Evolutionary conservation across 495 filamentous ascomycete species (phyloP), one percentile per base, ranked within the genome.

Genomic region (Penicillium coprophilum): DNA sequence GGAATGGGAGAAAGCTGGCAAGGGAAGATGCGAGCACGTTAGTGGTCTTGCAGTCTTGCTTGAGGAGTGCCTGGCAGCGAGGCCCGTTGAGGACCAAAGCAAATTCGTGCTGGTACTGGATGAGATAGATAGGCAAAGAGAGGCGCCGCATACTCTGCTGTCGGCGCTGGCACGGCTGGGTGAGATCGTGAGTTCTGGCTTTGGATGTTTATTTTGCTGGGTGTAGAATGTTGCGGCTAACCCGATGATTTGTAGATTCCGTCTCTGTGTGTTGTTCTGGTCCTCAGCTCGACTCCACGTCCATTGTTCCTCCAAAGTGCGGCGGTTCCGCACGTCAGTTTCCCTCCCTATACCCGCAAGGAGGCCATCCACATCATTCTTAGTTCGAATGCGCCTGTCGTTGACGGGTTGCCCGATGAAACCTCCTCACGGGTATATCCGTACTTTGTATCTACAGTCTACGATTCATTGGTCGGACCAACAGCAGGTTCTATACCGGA

Each of bases 81-180:
- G 56, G 34, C 27, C 61, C 10, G 49, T 32, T 12, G 44, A 59
- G n/a, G 53, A 73, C 69, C 32, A 34, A 6, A 64, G 72, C 32
- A 84, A 83, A 63, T 91, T 96, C 67, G 85, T 92, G 24, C 70
- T 96, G 34, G 91, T 95, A 28, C 82, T 97, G 55, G 95, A 98
- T 73, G 89, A 85, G n/a, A 89, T 97, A 53, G 94, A 97, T 67
- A 82, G 78, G 44, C 91, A 95, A 72, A 76, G 90, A 62, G 95
- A 97, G 55, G 82, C 87, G 9, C 81, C 87, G 3, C 82, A 83
- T 11, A 97, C 90, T 0, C 70, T 97, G 1, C 71, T 96, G n/a
- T 84, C 91, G n/a, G 90, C 88, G 8, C 70, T 96, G 38, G 88
- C 86, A 30, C 80, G 91, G 41, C 70, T 96, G 50, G 88, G 89